A percentile compares a stretch with the other conserved stretches of the same genome.
These are phyloP conservation scores for Vanilla planifolia DNA, from an alignment of 106 monocot genomes.

Conservation along the genomic window DNA sequence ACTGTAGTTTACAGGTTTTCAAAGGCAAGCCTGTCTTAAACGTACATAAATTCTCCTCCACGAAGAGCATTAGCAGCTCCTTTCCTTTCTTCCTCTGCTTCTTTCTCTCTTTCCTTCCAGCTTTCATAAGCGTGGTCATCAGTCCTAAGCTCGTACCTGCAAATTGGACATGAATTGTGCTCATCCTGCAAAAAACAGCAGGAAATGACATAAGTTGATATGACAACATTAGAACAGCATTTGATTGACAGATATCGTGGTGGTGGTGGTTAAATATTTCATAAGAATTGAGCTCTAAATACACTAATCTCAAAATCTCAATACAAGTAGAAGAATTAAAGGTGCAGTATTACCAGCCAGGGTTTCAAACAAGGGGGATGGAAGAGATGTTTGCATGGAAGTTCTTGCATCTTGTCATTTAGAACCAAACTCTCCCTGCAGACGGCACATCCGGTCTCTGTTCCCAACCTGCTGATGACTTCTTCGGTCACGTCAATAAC, in stretches of 20 bases:
- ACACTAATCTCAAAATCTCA: too few species aligned
- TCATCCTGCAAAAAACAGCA: constrained; percentile 53
- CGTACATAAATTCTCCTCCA: constrained; percentile 97
- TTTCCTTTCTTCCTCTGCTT: constrained; percentile 72
- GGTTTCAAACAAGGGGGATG: constrained; percentile 93
- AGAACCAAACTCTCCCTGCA: constrained; percentile 76
- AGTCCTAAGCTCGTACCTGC: constrained; percentile 81
- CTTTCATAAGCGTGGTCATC: constrained; percentile 96
- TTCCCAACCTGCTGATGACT: constrained; percentile 57
- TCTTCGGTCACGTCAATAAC: constrained; percentile 69
- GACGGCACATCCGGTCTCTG: constrained; percentile 81
- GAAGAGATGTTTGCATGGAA: constrained; percentile 97
- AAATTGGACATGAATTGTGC: constrained; percentile 93
- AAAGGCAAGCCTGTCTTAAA: too few species aligned
- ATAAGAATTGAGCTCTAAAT: too few species aligned
- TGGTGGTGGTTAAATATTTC: too few species aligned
- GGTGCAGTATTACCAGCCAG: constrained; percentile 70
- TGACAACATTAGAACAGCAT: background rate
- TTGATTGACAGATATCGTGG: too few species aligned
- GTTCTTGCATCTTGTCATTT: constrained; percentile 92
- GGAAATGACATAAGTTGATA: background rate
- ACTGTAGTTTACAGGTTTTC: too few species aligned
- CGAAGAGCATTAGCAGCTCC: constrained; percentile 73
- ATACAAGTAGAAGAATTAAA: too few species aligned
- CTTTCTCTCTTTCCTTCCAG: constrained; percentile 79